Percentiles rank a stretch among this genome's conserved stretches.
These are phyloP conservation scores for Tuber magnatum DNA, from an alignment of 495 filamentous ascomycete genomes.

Conservation along the genomic window DNA sequence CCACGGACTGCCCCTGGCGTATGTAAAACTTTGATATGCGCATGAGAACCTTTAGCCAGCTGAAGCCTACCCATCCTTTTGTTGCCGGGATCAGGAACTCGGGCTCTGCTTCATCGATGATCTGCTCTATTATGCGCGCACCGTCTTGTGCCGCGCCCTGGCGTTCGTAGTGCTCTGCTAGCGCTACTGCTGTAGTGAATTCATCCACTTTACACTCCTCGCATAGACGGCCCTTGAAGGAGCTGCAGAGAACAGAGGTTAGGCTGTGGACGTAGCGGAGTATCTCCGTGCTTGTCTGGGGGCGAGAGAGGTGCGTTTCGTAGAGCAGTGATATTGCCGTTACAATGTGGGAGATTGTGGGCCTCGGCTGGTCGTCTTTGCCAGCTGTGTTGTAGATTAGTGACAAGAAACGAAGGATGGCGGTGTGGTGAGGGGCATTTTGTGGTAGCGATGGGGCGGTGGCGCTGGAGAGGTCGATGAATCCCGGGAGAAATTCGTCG, in stretches of 20 bases:
- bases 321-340: neutral
- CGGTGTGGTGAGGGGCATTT: neutral
- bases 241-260: neutral
- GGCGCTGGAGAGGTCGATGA: neutral
- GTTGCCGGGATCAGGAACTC: neutral
- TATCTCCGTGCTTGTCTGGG: neutral
- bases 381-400: neutral
- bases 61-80: neutral
- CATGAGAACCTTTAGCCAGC: neutral
- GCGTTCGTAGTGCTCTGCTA: neutral
- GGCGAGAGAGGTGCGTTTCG: neutral
- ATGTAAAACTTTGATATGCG: neutral
- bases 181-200: neutral
- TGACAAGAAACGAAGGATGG: neutral
- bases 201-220: neutral
- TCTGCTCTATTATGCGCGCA: neutral
- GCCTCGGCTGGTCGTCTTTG: slow-evolving; percentile 4
- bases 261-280: neutral
- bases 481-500: neutral
- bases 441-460: neutral
- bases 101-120: neutral
- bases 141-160: neutral
- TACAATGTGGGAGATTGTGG: neutral
- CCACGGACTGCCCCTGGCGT: slow-evolving; percentile 1
- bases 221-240: neutral